phyloP scores from a whole-genome alignment of 2,329 filamentous ascomycete species.

The Trematosphaeria pertusa region DNA sequence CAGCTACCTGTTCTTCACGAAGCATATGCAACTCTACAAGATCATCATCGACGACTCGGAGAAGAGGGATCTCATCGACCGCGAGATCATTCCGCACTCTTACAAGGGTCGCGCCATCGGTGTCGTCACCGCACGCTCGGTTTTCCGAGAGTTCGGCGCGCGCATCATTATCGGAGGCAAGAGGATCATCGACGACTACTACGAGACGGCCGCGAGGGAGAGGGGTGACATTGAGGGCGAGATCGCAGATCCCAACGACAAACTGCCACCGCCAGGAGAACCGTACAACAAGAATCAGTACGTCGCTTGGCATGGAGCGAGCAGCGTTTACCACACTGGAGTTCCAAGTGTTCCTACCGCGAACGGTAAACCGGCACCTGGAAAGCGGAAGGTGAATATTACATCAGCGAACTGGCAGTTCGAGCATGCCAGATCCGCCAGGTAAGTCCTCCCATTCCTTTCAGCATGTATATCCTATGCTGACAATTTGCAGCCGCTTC shows the following conservation, averaged over 20 bases:
- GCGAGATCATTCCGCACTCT: constrained; percentile 94
- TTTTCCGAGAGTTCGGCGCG: constrained; percentile 95
- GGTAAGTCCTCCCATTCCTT: constrained; percentile 71
- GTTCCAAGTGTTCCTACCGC: constrained; percentile 77
- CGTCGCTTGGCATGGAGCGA: constrained; percentile 97
- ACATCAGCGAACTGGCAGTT: constrained; percentile 97
- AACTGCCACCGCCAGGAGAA: constrained; percentile 74
- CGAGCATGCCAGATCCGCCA: constrained; percentile 90
- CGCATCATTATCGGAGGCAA: constrained; percentile 92
- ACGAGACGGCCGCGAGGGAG: constrained; percentile 74
- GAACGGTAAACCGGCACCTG: constrained; percentile 74
- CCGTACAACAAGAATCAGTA: constrained; percentile 99
- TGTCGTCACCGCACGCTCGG: constrained; percentile 93
- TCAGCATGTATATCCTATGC: too few species aligned
- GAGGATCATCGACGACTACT: constrained; percentile 88
- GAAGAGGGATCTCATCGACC: constrained; percentile 94
- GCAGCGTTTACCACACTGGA: constrained; percentile 89
- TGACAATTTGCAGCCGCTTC: constrained; percentile 76
- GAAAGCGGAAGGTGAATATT: constrained; percentile 83
- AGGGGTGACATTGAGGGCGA: constrained; percentile 87
- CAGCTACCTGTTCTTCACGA: constrained; percentile 98
- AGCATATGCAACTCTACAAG: constrained; percentile 95
- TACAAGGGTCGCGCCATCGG: constrained; percentile 98
- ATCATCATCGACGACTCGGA: constrained; percentile 98
- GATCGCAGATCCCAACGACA: constrained; percentile 88